These are phyloP conservation scores for Lachnellula cervina DNA, from an alignment of 2,329 filamentous ascomycete species.

Conservation along the genomic window DNA sequence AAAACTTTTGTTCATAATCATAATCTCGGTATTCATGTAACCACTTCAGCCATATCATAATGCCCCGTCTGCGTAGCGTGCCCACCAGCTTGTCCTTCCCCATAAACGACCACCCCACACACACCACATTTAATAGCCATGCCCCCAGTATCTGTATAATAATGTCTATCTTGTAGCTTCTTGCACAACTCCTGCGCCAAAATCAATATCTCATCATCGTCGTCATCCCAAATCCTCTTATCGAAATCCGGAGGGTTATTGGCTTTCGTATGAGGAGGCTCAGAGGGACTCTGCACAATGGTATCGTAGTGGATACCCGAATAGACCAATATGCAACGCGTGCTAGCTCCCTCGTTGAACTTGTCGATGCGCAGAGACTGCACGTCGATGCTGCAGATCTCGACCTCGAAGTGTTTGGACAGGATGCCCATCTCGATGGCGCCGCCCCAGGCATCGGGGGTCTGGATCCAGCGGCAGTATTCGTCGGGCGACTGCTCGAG, in stretches of 20 bases:
- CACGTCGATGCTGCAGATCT: slow-evolving; percentile 82
- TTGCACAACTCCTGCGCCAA: slow-evolving; percentile 60
- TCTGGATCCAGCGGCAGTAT: slow-evolving; percentile 79
- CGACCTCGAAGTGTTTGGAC: slow-evolving; percentile 76
- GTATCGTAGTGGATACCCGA: slow-evolving; percentile 93
- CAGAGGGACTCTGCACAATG: slow-evolving; percentile 67
- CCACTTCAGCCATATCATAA: slow-evolving; percentile 50
- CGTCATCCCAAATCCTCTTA: slow-evolving; percentile 51
- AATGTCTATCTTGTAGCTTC: slow-evolving; percentile 67
- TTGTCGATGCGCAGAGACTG: slow-evolving; percentile 61
- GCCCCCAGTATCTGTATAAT: slow-evolving; percentile 82
- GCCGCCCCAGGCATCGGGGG: slow-evolving; percentile 81
- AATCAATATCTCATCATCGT: slow-evolving; percentile 63
- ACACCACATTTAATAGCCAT: slow-evolving; percentile 75
- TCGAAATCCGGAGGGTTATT: slow-evolving; percentile 69
- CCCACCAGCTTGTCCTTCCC: slow-evolving; percentile 55
- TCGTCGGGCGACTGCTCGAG: slow-evolving; percentile 65
- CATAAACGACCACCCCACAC: slow-evolving; percentile 64
- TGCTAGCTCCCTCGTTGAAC: slow-evolving; percentile 67
- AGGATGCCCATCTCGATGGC: slow-evolving; percentile 86
- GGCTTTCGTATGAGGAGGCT: slow-evolving; percentile 49
- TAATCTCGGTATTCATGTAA: neutral
- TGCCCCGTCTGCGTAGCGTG: slow-evolving; percentile 61
- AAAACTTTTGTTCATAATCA: too few relatives aligned
- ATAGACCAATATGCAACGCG: slow-evolving; percentile 77